Evolutionary conservation across 2,329 filamentous ascomycete species (phyloP).

Genomic region (Talaromyces sp.): DNA sequence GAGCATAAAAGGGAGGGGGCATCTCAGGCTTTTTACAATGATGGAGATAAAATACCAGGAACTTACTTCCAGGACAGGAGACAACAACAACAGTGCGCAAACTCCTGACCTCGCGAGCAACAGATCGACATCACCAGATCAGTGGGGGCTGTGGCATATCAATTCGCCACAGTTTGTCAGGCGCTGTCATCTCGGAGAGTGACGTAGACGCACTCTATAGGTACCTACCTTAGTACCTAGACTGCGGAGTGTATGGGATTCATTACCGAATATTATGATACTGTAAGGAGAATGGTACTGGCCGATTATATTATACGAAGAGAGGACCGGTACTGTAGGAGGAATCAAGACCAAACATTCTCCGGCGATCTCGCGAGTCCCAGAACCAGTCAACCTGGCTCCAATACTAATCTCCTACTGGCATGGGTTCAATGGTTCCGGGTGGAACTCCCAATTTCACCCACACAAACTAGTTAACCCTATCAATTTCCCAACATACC

Average conservation of each 20-base stretch:
- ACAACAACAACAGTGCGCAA: not conserved
- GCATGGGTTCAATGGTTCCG: not conserved
- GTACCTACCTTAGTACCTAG: no score
- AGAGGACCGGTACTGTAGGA: no score
- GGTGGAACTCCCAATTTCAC: slow-evolving; percentile 7
- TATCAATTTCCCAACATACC: slow-evolving; percentile 6
- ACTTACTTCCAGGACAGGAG: no score
- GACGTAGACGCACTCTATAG: no score
- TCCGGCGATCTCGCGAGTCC: not conserved
- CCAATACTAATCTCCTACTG: slow-evolving; percentile 9
- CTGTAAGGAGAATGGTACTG: no score
- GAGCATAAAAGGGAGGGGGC: no score
- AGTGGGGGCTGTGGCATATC: not conserved
- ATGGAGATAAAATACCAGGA: no score
- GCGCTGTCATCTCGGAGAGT: slow-evolving; percentile 12
- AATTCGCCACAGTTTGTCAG: slow-evolving; percentile 14
- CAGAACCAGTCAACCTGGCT: slow-evolving; percentile 6
- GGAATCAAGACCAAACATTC: no score
- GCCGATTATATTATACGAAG: no score
- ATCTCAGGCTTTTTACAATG: no score
- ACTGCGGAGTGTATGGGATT: no score
- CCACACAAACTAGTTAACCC: not conserved
- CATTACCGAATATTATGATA: no score
- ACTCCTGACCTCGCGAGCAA: not conserved
- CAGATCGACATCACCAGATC: slow-evolving; percentile 16